These are phyloP conservation scores for Rauvolfia tetraphylla DNA, from an alignment of 257 asterid species.

Conservation along the genomic window DNA sequence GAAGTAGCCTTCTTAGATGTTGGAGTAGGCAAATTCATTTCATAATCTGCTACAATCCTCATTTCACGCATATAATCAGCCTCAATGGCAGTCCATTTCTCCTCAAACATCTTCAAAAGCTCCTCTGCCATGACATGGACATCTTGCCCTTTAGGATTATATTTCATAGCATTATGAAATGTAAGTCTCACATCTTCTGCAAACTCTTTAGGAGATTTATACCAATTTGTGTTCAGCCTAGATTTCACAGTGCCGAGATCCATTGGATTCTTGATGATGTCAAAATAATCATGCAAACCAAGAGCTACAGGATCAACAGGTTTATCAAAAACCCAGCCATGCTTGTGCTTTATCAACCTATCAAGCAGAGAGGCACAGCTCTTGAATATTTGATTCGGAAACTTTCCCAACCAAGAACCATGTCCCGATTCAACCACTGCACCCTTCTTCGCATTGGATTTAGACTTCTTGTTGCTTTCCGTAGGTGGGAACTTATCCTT, in stretches of 20 bases:
- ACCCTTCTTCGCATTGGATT: conserved; percentile 48
- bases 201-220: conserved; percentile 69
- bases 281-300: conserved; percentile 79
- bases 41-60: conserved; percentile 39
- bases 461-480: conserved; percentile 68
- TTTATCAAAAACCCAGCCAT: conserved; percentile 80
- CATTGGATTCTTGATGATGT: conserved; percentile 70
- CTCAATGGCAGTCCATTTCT: conserved; percentile 60
- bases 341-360: conserved; percentile 89
- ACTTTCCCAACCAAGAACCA: conserved; percentile 26
- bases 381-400: conserved; percentile 54
- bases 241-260: conserved; percentile 74
- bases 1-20: conserved; percentile 47
- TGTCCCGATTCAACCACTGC: conserved; percentile 41
- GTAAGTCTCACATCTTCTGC: conserved; percentile 83
- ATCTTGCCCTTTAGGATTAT: conserved; percentile 82
- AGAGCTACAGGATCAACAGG: conserved; percentile 73
- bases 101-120: conserved; percentile 58
- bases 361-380: conserved; percentile 57
- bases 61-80: conserved; percentile 47
- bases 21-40: conserved; percentile 47
- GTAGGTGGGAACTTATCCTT: conserved; percentile 65
- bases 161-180: conserved; percentile 74
- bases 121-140: conserved; percentile 81
- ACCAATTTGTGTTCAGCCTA: conserved; percentile 53